Evolutionary conservation across 306 rosid genomes (phyloP).

Genomic region (Boehmeria nivea): DNA sequence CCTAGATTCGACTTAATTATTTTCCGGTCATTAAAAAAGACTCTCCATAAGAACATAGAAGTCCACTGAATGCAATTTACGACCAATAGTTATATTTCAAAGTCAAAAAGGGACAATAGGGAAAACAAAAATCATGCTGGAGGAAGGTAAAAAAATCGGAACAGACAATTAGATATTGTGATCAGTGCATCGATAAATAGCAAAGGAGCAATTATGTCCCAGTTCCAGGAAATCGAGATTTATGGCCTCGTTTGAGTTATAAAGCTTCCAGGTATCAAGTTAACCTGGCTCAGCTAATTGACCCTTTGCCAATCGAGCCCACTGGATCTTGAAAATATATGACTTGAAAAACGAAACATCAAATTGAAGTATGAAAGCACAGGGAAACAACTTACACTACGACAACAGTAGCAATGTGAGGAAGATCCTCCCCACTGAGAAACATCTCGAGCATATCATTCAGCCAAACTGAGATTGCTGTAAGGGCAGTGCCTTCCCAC

Average conservation of each 20-base stretch:
- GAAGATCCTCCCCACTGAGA: constrained; percentile 57
- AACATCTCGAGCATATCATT: constrained; percentile 70
- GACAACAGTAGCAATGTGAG: constrained; percentile 77
- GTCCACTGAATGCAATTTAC: too few relatives aligned
- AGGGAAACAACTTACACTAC: constrained; percentile 59
- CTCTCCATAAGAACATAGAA: too few relatives aligned
- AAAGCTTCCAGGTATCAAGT: neutral
- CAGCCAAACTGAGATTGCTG: constrained; percentile 84
- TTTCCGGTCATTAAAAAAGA: too few relatives aligned
- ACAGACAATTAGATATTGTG: too few relatives aligned
- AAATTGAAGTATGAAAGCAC: constrained; percentile 1
- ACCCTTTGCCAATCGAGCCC: constrained; percentile 10
- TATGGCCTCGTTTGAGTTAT: neutral
- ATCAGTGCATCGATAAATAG: too few relatives aligned
- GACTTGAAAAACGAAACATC: constrained; percentile 6
- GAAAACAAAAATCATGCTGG: too few relatives aligned
- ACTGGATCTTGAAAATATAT: neutral
- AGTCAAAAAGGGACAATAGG: too few relatives aligned
- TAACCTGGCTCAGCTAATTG: constrained; percentile 1
- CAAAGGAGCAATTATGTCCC: too few relatives aligned
- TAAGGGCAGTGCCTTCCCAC: constrained; percentile 91
- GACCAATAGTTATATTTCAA: too few relatives aligned
- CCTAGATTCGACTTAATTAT: too few relatives aligned
- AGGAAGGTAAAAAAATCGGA: too few relatives aligned
- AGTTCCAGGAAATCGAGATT: too few relatives aligned